Percentiles rank a stretch among this genome's conserved stretches.
phyloP scores from a whole-genome alignment of 2,329 filamentous ascomycete species.

The Aureobasidium vineae region DNA sequence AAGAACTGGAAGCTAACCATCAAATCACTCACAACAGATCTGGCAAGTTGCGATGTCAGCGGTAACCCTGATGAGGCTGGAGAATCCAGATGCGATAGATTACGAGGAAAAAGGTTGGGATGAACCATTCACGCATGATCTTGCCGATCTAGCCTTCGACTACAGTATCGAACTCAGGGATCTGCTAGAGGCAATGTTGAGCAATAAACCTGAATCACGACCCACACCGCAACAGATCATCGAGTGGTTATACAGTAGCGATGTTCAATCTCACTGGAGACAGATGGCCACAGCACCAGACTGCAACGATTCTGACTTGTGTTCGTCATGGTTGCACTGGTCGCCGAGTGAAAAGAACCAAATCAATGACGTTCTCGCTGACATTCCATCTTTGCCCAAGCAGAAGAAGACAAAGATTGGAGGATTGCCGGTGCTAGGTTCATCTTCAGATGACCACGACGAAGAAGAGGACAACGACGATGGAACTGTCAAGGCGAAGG shows the following conservation, averaged over 20 bases:
- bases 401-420: background rate
- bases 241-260: background rate
- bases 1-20: background rate
- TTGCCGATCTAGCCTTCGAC: background rate
- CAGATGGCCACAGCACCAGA: background rate
- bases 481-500: background rate
- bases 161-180: background rate
- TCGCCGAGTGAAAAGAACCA: background rate
- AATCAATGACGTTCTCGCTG: background rate
- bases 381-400: background rate
- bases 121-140: background rate
- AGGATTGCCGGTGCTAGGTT: background rate
- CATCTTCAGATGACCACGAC: background rate
- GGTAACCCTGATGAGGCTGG: background rate
- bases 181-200: background rate
- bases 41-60: slow-evolving; percentile 1
- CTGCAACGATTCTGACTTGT: background rate
- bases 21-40: background rate
- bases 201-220: background rate
- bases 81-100: background rate
- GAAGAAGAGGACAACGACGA: background rate
- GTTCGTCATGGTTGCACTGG: background rate
- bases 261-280: background rate
- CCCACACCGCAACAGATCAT: background rate
- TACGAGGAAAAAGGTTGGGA: background rate